These are phyloP conservation scores for Alternaria sp. DNA, from an alignment of 2,329 filamentous ascomycete genomes.

Conservation along the genomic window DNA sequence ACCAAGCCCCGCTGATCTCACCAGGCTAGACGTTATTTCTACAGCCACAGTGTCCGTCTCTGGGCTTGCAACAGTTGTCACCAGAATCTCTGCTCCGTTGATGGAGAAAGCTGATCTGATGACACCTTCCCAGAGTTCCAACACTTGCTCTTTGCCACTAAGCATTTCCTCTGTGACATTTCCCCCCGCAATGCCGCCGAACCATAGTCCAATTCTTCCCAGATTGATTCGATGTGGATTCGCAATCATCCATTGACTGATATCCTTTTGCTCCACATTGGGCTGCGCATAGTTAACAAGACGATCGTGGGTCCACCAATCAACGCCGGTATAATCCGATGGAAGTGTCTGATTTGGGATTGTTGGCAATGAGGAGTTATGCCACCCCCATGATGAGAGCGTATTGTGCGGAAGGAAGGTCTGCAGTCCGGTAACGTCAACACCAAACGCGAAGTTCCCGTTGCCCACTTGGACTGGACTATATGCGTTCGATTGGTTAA, in stretches of 20 bases:
- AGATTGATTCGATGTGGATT: slow-evolving; percentile 64
- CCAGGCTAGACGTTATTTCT: slow-evolving; percentile 54
- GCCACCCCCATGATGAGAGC: slow-evolving; percentile 58
- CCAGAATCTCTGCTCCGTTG: slow-evolving; percentile 51
- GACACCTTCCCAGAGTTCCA: slow-evolving; percentile 61
- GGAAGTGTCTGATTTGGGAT: slow-evolving; percentile 47
- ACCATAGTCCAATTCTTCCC: slow-evolving; percentile 59
- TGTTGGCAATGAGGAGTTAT: slow-evolving; percentile 56
- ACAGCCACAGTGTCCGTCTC: slow-evolving; percentile 59
- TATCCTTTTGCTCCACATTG: slow-evolving; percentile 53
- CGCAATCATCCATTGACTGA: slow-evolving; percentile 63
- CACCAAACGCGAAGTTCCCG: slow-evolving; percentile 59
- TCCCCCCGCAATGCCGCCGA: slow-evolving; percentile 52
- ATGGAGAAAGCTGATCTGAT: slow-evolving; percentile 58
- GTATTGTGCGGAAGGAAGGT: slow-evolving; percentile 56
- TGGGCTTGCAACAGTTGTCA: slow-evolving; percentile 59
- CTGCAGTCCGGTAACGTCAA: slow-evolving; percentile 58
- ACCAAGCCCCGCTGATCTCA: slow-evolving; percentile 53
- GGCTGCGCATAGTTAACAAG: slow-evolving; percentile 57
- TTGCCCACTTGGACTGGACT: slow-evolving; percentile 63
- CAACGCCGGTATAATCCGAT: slow-evolving; percentile 53
- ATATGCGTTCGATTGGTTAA: slow-evolving; percentile 59
- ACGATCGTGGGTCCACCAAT: slow-evolving; percentile 57
- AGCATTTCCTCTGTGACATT: slow-evolving; percentile 56
- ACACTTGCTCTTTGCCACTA: slow-evolving; percentile 52